Evolutionary conservation across 805 yeast species (phyloP).

Genomic region (Hanseniaspora taiwanica): DNA sequence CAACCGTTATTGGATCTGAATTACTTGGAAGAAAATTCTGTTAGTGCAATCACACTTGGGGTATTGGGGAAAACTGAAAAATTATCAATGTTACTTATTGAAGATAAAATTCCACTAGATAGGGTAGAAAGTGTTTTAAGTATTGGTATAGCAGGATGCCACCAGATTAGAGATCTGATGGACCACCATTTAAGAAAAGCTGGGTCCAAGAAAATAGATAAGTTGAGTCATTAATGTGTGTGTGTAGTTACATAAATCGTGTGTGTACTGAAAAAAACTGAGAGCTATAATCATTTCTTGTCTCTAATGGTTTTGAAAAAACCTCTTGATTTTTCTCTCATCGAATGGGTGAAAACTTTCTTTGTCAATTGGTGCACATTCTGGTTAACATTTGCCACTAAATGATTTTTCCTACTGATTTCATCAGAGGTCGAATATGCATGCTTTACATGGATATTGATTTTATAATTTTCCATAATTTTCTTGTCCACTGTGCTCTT

Average conservation of each 20-base stretch:
- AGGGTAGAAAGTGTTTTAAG: conserved; percentile 61
- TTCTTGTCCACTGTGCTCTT: conserved; percentile 22
- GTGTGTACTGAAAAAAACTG: no score
- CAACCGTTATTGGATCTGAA: conserved; percentile 75
- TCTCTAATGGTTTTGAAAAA: conserved; percentile 41
- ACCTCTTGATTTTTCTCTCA: conserved; percentile 37
- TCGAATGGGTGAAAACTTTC: conserved; percentile 38
- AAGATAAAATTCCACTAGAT: conserved; percentile 77
- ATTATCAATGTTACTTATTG: conserved; percentile 61
- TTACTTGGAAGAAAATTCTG: conserved; percentile 68
- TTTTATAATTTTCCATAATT: conserved; percentile 27
- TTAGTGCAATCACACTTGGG: conserved; percentile 72
- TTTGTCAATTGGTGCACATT: conserved; percentile 38
- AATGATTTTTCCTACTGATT: conserved; percentile 21
- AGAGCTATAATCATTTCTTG: conserved; percentile 25
- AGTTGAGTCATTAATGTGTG: conserved; percentile 10
- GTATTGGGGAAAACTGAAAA: conserved; percentile 74
- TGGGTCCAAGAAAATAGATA: conserved; percentile 46
- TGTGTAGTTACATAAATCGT: conserved; percentile 1
- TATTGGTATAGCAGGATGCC: conserved; percentile 79
- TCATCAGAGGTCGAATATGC: conserved; percentile 55
- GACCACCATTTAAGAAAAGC: conserved; percentile 70
- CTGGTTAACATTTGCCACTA: conserved; percentile 30
- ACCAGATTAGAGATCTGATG: conserved; percentile 70
- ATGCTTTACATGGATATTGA: conserved; percentile 39